Conservation (phyloP, 2,329 filamentous ascomycete genomes). For the Harringtonia lauricola region DNA sequence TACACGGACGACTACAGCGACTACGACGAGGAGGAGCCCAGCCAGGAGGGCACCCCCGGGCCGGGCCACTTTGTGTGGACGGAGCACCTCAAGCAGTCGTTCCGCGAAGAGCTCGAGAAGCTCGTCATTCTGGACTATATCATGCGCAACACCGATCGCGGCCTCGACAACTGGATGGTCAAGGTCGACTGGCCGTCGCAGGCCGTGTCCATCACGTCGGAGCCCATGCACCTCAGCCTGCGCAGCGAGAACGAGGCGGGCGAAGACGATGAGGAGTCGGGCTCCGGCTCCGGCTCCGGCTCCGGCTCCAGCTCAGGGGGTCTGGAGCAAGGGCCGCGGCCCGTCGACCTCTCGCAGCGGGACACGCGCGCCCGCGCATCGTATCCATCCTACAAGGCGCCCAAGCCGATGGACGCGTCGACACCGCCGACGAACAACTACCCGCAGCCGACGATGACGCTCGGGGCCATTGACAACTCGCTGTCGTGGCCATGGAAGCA, state of each 20-base stretch:
- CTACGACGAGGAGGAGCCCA: constrained; percentile 9
- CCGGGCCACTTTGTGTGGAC: constrained; percentile 71
- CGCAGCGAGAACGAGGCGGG: constrained; percentile 34
- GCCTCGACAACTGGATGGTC: constrained; percentile 99
- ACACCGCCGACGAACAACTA: constrained; percentile 20
- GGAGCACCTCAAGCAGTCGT: constrained; percentile 75
- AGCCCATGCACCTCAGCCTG: constrained; percentile 60
- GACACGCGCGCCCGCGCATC: constrained; percentile 32
- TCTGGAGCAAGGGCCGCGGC: constrained; percentile 50
- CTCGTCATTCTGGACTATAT: constrained; percentile 97
- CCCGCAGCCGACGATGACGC: constrained; percentile 53
- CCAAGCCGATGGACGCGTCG: constrained; percentile 77
- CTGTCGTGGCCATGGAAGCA: constrained; percentile 99
- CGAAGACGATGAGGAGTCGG: constrained; percentile 29
- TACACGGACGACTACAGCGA: constrained; percentile 16
- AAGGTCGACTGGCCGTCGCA: constrained; percentile 81
- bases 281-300: constrained; percentile 11
- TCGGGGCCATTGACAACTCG: constrained; percentile 96
- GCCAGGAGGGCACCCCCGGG: constrained; percentile 24
- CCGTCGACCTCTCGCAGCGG: constrained; percentile 40
- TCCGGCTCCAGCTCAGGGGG: constrained; percentile 12
- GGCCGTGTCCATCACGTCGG: constrained; percentile 74
- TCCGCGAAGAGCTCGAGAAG: constrained; percentile 92
- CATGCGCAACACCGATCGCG: constrained; percentile 96
- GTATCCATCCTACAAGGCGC: constrained; percentile 57